Percentiles rank a stretch among this genome's conserved stretches.
Conservation (phyloP, 352 stramenopile species). For the Globisporangium nodosum region DNA sequence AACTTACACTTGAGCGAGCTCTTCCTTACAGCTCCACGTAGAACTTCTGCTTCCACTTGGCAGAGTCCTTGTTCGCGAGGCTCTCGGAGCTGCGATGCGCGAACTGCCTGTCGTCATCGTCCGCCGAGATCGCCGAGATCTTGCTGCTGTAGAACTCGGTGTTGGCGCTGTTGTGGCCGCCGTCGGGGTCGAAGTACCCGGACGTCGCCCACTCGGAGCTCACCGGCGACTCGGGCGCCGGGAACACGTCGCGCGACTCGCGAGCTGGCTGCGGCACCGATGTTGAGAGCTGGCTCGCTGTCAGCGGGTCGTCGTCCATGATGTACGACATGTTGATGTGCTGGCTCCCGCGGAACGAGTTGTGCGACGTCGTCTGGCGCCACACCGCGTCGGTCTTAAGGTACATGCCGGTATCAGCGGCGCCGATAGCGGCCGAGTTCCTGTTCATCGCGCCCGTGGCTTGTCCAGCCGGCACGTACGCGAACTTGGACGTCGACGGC, state of each 20-base stretch:
- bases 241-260: constrained; percentile 11
- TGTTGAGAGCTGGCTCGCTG: constrained; percentile 7
- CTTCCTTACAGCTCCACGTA: constrained; percentile 15
- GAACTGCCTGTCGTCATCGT: constrained; percentile 7
- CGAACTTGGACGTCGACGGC: constrained; percentile 5
- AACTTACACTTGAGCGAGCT: background rate
- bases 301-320: constrained; percentile 6
- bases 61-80: constrained; percentile 4
- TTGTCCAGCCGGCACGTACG: background rate
- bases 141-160: constrained; percentile 11
- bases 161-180: constrained; percentile 8
- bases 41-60: constrained; percentile 23
- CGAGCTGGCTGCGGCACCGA: background rate
- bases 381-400: constrained; percentile 13
- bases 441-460: background rate
- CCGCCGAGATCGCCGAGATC: constrained; percentile 7
- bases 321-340: constrained; percentile 11
- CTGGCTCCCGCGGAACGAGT: constrained; percentile 10
- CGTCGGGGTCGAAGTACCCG: constrained; percentile 4
- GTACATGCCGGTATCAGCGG: background rate
- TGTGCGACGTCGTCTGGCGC: constrained; percentile 5
- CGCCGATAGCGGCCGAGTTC: background rate
- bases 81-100: constrained; percentile 5
- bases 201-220: constrained; percentile 7
- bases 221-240: background rate